Conservation (phyloP, 257 asterid species). For the Nyctanthes arbortristis region DNA sequence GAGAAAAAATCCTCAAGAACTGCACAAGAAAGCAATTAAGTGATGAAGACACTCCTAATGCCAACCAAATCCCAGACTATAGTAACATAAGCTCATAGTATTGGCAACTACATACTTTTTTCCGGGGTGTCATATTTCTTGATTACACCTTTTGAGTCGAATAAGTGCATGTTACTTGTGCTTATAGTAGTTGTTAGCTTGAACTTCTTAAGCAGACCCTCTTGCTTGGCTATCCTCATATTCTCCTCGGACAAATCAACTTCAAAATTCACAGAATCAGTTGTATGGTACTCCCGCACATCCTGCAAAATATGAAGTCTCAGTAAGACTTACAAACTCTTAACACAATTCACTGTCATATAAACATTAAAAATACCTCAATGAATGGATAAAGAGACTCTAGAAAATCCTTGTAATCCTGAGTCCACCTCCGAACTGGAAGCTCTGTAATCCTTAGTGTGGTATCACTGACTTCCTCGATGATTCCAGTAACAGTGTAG, state of each 20-base stretch:
- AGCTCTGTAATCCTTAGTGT: constrained; percentile 76
- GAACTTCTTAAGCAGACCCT: constrained; percentile 75
- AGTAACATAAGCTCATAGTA: neutral
- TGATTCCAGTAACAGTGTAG: constrained; percentile 70
- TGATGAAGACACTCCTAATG: neutral
- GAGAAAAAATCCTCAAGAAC: constrained; percentile 89
- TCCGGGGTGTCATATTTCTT: constrained; percentile 95
- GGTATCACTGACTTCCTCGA: constrained; percentile 73
- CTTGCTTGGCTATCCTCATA: constrained; percentile 60
- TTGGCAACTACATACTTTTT: constrained; percentile 57
- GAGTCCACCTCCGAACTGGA: constrained; percentile 90
- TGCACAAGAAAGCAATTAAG: constrained; percentile 38
- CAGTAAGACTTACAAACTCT: constrained; percentile 11
- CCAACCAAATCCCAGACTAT: neutral
- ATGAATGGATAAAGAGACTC: constrained; percentile 81
- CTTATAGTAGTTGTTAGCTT: constrained; percentile 74
- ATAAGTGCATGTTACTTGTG: constrained; percentile 95
- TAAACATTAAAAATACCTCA: constrained; percentile 44
- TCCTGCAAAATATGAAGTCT: constrained; percentile 40
- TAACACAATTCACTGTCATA: neutral
- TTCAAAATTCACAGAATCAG: constrained; percentile 63
- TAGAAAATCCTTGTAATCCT: constrained; percentile 86
- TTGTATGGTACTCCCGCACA: constrained; percentile 65
- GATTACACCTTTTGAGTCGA: constrained; percentile 74
- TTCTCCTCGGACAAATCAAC: constrained; percentile 57